phyloP scores from a whole-genome alignment of 73 alveolate genomes.

The Uronychia setigera region DNA sequence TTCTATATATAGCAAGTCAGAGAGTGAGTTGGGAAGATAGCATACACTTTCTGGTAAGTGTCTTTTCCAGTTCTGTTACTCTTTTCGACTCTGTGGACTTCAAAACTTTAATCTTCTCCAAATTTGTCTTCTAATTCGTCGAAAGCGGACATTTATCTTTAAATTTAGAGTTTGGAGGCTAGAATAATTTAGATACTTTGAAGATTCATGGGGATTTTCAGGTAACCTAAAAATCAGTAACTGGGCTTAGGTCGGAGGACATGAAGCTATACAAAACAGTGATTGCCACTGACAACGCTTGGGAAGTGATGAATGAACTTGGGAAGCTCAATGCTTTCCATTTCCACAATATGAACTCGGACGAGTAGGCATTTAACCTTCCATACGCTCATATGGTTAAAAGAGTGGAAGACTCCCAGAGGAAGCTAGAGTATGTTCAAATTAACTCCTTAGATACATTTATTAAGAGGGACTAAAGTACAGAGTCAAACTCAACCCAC shows the following conservation, averaged over 20 bases:
- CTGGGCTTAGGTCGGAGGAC: conserved; percentile 91
- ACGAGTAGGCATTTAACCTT: conserved; percentile 81
- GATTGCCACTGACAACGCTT: conserved; percentile 90
- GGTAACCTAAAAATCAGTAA: not conserved
- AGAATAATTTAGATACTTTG: not conserved
- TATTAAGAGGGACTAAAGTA: conserved; percentile 42
- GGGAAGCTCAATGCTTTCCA: conserved; percentile 93
- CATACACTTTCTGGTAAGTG: conserved; percentile 25
- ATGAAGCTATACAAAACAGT: conserved; percentile 92
- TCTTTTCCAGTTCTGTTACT: conserved; percentile 9
- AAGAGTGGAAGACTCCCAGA: conserved; percentile 76
- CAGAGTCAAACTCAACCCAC: conserved; percentile 27
- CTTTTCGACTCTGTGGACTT: conserved; percentile 31
- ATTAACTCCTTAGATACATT: not conserved
- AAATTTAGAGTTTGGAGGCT: not conserved
- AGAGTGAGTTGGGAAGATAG: not conserved
- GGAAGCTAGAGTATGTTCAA: conserved; percentile 33
- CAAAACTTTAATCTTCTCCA: conserved; percentile 18
- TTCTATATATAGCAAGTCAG: conserved; percentile 9
- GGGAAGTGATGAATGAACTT: conserved; percentile 90
- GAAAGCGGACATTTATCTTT: not conserved
- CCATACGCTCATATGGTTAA: conserved; percentile 70
- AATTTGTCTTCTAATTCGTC: conserved; percentile 26
- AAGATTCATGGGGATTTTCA: not conserved
- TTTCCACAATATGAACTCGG: conserved; percentile 93